Percentiles rank a stretch among this genome's conserved stretches.
These are phyloP conservation scores for Calonectria crousiana DNA, from an alignment of 2,329 filamentous ascomycete species.

Conservation along the genomic window DNA sequence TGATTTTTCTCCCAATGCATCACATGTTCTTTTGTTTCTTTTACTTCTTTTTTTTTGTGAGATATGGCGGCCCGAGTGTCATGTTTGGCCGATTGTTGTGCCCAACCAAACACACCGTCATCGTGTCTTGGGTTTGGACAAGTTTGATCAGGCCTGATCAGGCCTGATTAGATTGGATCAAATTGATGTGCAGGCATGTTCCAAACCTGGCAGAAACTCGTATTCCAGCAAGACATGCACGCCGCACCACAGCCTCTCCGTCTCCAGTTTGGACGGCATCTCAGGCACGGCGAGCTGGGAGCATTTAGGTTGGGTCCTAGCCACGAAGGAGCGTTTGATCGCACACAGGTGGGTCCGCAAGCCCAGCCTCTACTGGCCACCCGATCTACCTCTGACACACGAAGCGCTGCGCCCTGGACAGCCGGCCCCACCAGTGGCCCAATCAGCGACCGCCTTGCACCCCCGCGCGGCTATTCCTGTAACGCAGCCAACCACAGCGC, in stretches of 20 bases:
- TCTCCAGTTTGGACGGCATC: not conserved
- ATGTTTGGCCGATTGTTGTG: not conserved
- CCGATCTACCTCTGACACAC: not conserved
- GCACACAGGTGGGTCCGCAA: not conserved
- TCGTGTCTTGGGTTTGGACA: not conserved
- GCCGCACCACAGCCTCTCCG: not conserved
- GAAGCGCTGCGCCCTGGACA: slow-evolving; percentile 19
- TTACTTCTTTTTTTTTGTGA: not conserved
- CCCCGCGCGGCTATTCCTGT: slow-evolving; percentile 42
- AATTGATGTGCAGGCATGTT: not conserved
- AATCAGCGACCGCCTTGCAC: slow-evolving; percentile 33
- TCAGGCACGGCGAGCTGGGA: not conserved
- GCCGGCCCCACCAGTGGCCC: slow-evolving; percentile 15
- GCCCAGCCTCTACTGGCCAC: not conserved
- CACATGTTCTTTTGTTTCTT: not conserved
- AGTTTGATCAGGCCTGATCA: not conserved
- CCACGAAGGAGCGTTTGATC: slow-evolving; percentile 3
- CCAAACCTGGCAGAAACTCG: not conserved
- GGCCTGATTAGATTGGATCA: not conserved
- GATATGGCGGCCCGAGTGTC: not conserved
- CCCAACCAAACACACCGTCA: not conserved
- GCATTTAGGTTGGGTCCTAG: slow-evolving; percentile 6
- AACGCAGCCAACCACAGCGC: slow-evolving; percentile 39
- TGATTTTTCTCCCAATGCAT: not conserved
- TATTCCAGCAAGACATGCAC: not conserved